These are phyloP conservation scores for Yamadazyma insecticola DNA, from an alignment of 805 yeast genomes.

Conservation along the genomic window DNA sequence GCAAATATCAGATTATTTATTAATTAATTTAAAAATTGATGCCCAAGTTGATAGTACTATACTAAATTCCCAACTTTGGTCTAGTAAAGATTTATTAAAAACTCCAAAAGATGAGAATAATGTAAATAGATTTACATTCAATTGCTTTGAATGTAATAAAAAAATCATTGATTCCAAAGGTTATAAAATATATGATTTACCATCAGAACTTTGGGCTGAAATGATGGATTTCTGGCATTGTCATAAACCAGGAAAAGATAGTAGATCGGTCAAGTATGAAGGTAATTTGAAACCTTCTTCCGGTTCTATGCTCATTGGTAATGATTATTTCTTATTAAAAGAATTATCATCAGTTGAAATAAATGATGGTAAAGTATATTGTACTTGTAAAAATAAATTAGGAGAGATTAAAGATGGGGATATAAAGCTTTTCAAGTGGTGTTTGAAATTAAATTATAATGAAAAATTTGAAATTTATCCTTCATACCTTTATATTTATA, in stretches of 20 bases:
- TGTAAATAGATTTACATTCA: slow-evolving; percentile 22
- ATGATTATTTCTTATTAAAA: too few relatives aligned
- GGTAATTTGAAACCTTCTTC: slow-evolving; percentile 42
- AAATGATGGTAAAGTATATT: slow-evolving; percentile 15
- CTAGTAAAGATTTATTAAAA: slow-evolving; percentile 35
- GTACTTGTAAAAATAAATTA: slow-evolving; percentile 35
- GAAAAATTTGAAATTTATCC: slow-evolving; percentile 21
- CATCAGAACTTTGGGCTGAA: slow-evolving; percentile 91
- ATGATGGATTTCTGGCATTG: slow-evolving; percentile 98
- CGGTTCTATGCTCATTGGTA: slow-evolving; percentile 48
- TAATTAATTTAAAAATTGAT: slow-evolving; percentile 2
- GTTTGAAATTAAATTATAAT: slow-evolving; percentile 26
- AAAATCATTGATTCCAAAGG: slow-evolving; percentile 24
- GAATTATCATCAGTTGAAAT: too few relatives aligned
- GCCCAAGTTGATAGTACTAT: too few relatives aligned
- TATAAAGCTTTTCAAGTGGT: slow-evolving; percentile 53
- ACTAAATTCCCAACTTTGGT: slow-evolving; percentile 37
- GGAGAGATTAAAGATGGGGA: slow-evolving; percentile 33
- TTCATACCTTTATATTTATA: slow-evolving; percentile 34
- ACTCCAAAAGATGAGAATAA: slow-evolving; percentile 22
- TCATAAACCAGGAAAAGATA: slow-evolving; percentile 57
- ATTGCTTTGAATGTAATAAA: slow-evolving; percentile 27
- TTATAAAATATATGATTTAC: slow-evolving; percentile 55
- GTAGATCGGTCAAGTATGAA: slow-evolving; percentile 19
- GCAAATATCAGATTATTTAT: not conserved